phyloP scores from a whole-genome alignment of 2,329 filamentous ascomycete genomes.

The Hypoxylon rubiginosum region DNA sequence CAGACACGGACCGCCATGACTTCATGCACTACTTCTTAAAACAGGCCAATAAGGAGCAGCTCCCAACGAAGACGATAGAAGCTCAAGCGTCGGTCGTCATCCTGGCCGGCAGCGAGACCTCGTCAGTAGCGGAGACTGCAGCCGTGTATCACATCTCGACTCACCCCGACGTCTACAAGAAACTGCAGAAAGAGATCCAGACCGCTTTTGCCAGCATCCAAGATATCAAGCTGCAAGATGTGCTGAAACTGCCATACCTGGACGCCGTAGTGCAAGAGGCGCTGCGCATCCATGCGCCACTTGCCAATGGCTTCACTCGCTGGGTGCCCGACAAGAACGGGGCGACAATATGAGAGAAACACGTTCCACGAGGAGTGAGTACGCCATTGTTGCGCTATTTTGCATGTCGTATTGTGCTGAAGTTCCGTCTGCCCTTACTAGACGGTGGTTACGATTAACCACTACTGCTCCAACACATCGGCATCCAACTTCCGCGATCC shows the following conservation, averaged over 20 bases:
- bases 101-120: slow-evolving; percentile 23
- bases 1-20: no score
- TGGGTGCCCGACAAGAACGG: neutral
- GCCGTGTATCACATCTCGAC: slow-evolving; percentile 9
- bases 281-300: neutral
- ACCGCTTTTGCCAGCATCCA: no score
- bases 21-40: no score
- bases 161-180: slow-evolving; percentile 36
- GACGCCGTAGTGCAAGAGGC: no score
- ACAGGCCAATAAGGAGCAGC: no score
- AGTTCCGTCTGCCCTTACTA: neutral
- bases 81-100: slow-evolving; percentile 21
- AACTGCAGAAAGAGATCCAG: slow-evolving; percentile 19
- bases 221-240: no score
- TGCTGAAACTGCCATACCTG: no score
- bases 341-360: slow-evolving; percentile 10
- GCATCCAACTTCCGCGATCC: slow-evolving; percentile 21
- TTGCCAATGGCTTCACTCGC: neutral
- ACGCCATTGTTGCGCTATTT: neutral
- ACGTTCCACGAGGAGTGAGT: slow-evolving; percentile 15
- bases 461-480: slow-evolving; percentile 10
- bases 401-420: no score
- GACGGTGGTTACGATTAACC: slow-evolving; percentile 3
- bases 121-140: slow-evolving; percentile 21
- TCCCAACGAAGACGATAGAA: slow-evolving; percentile 3